These are phyloP conservation scores for Suillus ampliporus DNA, from an alignment of 768 basidiomycete genomes.

Conservation along the genomic window DNA sequence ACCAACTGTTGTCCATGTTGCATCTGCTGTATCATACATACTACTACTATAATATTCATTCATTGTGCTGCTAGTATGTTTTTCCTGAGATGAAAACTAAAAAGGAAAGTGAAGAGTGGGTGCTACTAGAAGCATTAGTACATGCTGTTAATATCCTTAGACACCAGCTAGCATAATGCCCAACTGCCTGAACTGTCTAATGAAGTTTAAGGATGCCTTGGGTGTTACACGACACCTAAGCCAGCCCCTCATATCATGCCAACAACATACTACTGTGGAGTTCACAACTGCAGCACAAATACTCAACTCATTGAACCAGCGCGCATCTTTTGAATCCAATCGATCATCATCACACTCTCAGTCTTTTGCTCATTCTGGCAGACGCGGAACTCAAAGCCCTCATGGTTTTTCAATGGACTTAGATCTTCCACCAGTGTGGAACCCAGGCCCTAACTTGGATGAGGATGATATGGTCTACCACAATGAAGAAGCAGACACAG, in stretches of 20 bases:
- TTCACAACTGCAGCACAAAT: background rate
- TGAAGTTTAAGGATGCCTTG: slow-evolving; percentile 2
- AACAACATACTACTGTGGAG: background rate
- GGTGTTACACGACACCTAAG: slow-evolving; percentile 1
- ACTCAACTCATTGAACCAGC: background rate
- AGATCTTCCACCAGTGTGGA: background rate
- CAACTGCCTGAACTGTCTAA: slow-evolving; percentile 1
- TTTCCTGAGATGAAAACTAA: background rate
- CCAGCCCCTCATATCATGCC: slow-evolving; percentile 1
- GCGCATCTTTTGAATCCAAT: background rate
- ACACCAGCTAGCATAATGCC: background rate
- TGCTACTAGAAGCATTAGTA: background rate
- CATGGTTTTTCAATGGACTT: background rate
- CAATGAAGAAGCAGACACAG: background rate
- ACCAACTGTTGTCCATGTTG: background rate
- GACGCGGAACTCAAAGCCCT: no score
- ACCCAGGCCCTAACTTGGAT: background rate
- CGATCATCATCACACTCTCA: background rate
- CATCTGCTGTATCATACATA: background rate
- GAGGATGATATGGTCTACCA: background rate
- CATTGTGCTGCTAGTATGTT: background rate
- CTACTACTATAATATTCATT: background rate
- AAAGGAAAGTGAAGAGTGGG: background rate
- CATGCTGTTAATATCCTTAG: background rate
- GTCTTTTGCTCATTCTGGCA: background rate